Conservation (phyloP, 2,329 filamentous ascomycete genomes). For the Colletotrichum sp. region DNA sequence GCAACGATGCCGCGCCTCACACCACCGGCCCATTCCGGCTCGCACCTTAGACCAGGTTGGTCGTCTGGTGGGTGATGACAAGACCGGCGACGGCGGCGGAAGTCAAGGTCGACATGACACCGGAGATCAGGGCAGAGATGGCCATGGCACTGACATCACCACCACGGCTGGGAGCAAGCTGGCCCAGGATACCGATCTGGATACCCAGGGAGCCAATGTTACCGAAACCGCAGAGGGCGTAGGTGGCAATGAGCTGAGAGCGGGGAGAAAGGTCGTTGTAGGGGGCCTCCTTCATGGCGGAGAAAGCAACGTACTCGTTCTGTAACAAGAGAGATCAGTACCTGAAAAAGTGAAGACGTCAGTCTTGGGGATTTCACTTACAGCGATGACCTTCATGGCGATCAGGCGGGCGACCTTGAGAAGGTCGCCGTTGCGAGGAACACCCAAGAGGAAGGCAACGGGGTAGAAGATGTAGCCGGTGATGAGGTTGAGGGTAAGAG, state of each 20-base stretch:
- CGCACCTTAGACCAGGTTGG: background rate
- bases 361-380: conserved; percentile 34
- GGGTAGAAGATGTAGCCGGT: conserved; percentile 81
- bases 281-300: conserved; percentile 50
- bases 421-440: conserved; percentile 69
- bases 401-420: conserved; percentile 80
- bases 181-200: conserved; percentile 85
- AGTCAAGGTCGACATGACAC: conserved; percentile 79
- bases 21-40: background rate
- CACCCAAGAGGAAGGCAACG: conserved; percentile 80
- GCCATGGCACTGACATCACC: conserved; percentile 80
- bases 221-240: conserved; percentile 82
- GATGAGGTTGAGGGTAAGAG: conserved; percentile 76
- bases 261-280: conserved; percentile 70
- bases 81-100: conserved; percentile 81
- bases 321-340: conserved; percentile 20
- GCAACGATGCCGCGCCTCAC: background rate
- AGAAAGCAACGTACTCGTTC: conserved; percentile 83
- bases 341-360: conserved; percentile 26
- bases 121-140: conserved; percentile 77
- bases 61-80: conserved; percentile 61
- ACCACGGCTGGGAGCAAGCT: conserved; percentile 75
- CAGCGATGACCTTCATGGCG: conserved; percentile 81
- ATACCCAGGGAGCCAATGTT: conserved; percentile 89
- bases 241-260: conserved; percentile 82